phyloP scores from a whole-genome alignment of 148 eudicot genomes.

The Rhododendron molle region DNA sequence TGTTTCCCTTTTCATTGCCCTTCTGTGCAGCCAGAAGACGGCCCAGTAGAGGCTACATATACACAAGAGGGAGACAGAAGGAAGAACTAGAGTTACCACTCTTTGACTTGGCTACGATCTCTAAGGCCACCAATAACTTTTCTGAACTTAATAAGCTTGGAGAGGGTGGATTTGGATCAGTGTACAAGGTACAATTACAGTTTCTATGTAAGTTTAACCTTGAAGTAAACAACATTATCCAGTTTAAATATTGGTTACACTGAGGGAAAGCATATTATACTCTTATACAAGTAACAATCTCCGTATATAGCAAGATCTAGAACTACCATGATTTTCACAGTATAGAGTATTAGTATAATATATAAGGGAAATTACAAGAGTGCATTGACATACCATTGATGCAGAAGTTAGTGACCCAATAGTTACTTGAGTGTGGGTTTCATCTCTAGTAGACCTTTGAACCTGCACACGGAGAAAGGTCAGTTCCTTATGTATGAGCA shows the following conservation, averaged over 20 bases:
- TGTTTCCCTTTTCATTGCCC: not conserved
- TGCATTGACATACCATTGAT: not conserved
- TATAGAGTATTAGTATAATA: too few species aligned
- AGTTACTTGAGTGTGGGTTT: not conserved
- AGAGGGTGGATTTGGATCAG: constrained; percentile 32
- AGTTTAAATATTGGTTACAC: not conserved
- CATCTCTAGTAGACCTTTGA: not conserved
- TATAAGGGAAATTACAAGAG: not conserved
- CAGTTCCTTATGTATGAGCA: not conserved
- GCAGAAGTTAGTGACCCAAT: not conserved
- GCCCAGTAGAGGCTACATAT: not conserved
- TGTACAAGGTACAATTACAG: constrained; percentile 21
- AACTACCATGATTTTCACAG: not conserved
- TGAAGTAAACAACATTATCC: not conserved
- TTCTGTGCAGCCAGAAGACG: not conserved
- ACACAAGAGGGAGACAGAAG: not conserved
- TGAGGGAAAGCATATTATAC: not conserved
- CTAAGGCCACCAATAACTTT: constrained; percentile 16
- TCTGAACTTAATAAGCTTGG: constrained; percentile 15
- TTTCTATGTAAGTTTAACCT: not conserved
- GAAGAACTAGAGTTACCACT: constrained; percentile 19
- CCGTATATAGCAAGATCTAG: not conserved
- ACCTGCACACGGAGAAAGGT: not conserved
- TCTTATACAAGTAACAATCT: too few species aligned
- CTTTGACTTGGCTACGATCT: constrained; percentile 15